Evolutionary conservation across 176 grass and related monocot genomes (phyloP), one percentile per base, ranked within the genome.

Genomic region (Tuctoria greenei): DNA sequence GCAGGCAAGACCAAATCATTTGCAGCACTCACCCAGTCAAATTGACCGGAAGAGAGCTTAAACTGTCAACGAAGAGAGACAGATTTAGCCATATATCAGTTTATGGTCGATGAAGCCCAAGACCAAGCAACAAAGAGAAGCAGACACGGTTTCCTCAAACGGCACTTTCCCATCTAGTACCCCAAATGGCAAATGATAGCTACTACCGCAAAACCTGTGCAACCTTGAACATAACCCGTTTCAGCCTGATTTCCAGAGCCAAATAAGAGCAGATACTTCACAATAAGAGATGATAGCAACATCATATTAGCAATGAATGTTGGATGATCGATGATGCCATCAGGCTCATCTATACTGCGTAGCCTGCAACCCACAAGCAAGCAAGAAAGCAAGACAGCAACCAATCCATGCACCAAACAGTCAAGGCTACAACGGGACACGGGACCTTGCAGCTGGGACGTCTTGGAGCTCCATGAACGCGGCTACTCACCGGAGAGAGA

Each of bases 401-500:
- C n/a, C 39, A 37, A 24, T 37, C 38, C 46, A 39, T 8, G 28
- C 8, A 37, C 10, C 21, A 43, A 50, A 27, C 27, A 68, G 42
- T 8, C 64, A 4, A 20, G 20, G 46, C 63, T 16, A 34, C 64
- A 24, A 57, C 27, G 23, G 27, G 39, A 67, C 14, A 64, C 27
- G 1, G 38, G 24, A 37, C 44, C 25, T 17, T 17, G 18, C 49
- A 64, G 37, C 9, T 39, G 40, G 28, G 28, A 38, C 8, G 4
- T 41, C 52, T 37, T 42, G 35, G 23, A 70, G 59, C 10, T 66
- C 59, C 60, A 66, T 36, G 46, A 47, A 82, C 45, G 31, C 50
- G 0, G 72, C 8, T 13, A 79, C 86, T 88, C 80, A 88, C 86
- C 80, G 80, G 69, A 39, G 74, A 61, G 17, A 7, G n/a, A n/a